Base-by-base conservation (phyloP, 1,284 basidiomycete species). In the Meripilus lineatus region DNA sequence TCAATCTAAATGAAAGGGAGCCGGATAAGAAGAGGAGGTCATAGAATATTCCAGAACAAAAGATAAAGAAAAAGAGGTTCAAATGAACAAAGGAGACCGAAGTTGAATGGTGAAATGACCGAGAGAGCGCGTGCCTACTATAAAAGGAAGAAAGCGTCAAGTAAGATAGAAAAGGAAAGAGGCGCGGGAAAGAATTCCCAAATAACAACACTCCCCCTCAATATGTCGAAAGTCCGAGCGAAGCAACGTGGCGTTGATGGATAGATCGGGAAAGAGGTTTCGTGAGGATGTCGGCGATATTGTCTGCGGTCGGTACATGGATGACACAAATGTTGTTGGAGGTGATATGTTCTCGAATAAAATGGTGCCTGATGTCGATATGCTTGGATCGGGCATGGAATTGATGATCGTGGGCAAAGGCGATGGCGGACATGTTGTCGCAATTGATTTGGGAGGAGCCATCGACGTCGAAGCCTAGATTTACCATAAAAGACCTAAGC, bases 231-330 rank as follows among this genome's bases (percentile, higher is more conserved):
- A 49, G 23, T 28, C 41, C 41, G 8, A 45, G 15, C 20, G 39
- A 33, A 20, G 25, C 40, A 26, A 49, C 28, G 26, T 38, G 40
- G 4, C 20, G 6, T 5, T 18, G 17, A 28, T 49, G 48, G 2
- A 22, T 40, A 4, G 40, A 24, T 4, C 44, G 32, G 2, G 33
- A 17, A 14, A 72, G 54, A 0, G 64, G 42, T 41, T 74, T 74
- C 1, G 69, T 74, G 33, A 74, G 52, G 10, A 71, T 57, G 53
- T 74, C 66, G 18, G 72, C 65, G 5, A 61, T 23, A 38, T 69
- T 69, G 2, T 65, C 58, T 0, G 49, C 40, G 0, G 62, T 57
- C 0, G 55, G 42, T 28, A 64, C 49, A 36, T 67, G 63, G 2
- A 45, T n/a, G 5, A 71, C 30, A 0, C 42, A 20, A 24, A 64